Evolutionary conservation across 352 stramenopile species (phyloP).

Genomic region (Globisporangium middletonii): DNA sequence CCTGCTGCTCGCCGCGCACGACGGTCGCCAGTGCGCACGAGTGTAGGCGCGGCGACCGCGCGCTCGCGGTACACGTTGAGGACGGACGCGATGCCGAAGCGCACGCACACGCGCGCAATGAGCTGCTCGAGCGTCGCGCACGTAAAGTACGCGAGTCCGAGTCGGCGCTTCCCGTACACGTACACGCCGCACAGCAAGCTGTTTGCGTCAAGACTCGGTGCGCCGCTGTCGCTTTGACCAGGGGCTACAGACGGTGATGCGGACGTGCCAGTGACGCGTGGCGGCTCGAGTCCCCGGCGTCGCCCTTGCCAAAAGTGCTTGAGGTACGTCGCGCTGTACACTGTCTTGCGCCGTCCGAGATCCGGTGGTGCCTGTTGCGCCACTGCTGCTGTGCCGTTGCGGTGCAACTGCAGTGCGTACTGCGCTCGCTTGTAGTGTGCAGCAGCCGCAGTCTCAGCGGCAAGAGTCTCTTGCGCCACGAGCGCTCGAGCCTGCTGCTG

Average conservation of each 20-base stretch:
- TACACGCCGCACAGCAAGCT: constrained; percentile 49
- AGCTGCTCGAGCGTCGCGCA: constrained; percentile 40
- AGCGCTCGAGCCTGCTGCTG: constrained; percentile 35
- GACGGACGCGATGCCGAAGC: constrained; percentile 21
- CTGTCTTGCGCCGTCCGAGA: background rate
- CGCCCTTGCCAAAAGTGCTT: constrained; percentile 18
- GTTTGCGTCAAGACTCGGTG: background rate
- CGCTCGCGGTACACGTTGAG: constrained; percentile 48
- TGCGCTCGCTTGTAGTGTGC: constrained; percentile 19
- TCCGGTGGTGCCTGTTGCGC: background rate
- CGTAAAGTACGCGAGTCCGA: constrained; percentile 45
- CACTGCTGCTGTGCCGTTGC: background rate
- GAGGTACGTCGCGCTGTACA: constrained; percentile 19
- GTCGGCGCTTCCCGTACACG: constrained; percentile 27
- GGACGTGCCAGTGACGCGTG: background rate
- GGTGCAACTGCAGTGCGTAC: background rate
- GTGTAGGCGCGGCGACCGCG: background rate
- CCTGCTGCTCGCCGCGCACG: background rate
- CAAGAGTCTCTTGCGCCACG: constrained; percentile 16
- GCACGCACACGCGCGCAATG: constrained; percentile 20
- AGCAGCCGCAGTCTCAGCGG: constrained; percentile 17
- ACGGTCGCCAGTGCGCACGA: background rate
- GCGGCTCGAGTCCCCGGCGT: background rate
- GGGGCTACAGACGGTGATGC: background rate
- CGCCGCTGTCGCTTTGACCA: background rate